These are phyloP conservation scores for Aspergillus cejpii DNA, from an alignment of 2,329 filamentous ascomycete species.

Conservation along the genomic window DNA sequence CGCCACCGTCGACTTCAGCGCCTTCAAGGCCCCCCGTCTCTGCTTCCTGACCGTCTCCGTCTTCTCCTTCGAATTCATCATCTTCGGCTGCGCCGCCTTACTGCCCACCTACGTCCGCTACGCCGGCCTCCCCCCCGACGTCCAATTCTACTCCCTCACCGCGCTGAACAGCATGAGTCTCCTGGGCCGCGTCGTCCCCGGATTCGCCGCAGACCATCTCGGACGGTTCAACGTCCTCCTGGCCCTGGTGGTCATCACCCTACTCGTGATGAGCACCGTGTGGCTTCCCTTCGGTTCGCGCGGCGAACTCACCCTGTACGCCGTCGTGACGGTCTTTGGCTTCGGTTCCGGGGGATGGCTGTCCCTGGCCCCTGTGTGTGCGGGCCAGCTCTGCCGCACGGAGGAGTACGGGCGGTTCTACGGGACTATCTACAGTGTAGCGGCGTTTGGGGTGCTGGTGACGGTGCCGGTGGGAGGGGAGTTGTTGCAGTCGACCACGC, in stretches of 20 bases:
- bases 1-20: constrained; percentile 36
- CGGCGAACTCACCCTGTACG: constrained; percentile 38
- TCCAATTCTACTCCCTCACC: constrained; percentile 43
- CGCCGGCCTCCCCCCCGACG: constrained; percentile 35
- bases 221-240: constrained; percentile 45
- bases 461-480: constrained; percentile 44
- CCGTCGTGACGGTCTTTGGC: constrained; percentile 44
- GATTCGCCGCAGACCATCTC: constrained; percentile 39
- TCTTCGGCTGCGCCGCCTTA: constrained; percentile 45
- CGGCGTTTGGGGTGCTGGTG: constrained; percentile 43
- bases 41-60: constrained; percentile 39
- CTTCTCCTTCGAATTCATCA: constrained; percentile 45
- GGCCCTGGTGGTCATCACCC: constrained; percentile 30
- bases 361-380: constrained; percentile 42
- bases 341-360: constrained; percentile 47
- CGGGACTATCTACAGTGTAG: constrained; percentile 45
- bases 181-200: constrained; percentile 42
- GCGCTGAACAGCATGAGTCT: constrained; percentile 42
- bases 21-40: constrained; percentile 40
- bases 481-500: constrained; percentile 43
- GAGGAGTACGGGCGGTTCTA: constrained; percentile 46
- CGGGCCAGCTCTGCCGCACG: constrained; percentile 43
- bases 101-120: constrained; percentile 42
- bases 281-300: constrained; percentile 44
- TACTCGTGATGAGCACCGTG: constrained; percentile 39